Evolutionary conservation across 73 alveolate species (phyloP).

Genomic region (Paramecium sonneborni): DNA sequence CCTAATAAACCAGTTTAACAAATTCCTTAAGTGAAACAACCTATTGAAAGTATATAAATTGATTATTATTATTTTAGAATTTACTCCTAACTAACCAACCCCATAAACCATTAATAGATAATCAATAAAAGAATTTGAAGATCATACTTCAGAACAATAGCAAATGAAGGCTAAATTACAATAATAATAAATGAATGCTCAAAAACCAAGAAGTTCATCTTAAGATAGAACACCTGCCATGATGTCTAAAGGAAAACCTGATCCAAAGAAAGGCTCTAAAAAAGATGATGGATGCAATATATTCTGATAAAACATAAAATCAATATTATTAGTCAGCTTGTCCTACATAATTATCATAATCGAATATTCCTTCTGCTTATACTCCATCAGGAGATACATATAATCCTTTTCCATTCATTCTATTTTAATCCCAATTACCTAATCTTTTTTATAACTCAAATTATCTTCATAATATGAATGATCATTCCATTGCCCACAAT

Average conservation of each 20-base stretch:
- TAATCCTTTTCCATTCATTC: constrained; percentile 61
- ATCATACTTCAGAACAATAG: neutral
- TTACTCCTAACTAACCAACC: neutral
- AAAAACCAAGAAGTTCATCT: constrained; percentile 51
- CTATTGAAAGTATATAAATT: neutral
- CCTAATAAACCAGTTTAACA: neutral
- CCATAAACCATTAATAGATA: neutral
- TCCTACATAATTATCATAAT: constrained; percentile 62
- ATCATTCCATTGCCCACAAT: constrained; percentile 67
- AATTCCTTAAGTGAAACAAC: neutral
- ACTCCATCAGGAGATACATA: constrained; percentile 57
- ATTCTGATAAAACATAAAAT: constrained; percentile 32
- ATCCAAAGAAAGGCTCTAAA: neutral
- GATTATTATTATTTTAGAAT: neutral
- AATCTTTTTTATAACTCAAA: neutral
- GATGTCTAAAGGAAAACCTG: neutral
- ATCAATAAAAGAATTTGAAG: constrained; percentile 14
- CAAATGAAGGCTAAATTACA: neutral
- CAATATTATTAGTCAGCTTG: neutral
- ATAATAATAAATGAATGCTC: neutral
- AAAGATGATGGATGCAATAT: constrained; percentile 60
- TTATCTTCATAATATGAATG: constrained; percentile 41
- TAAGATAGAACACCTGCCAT: neutral
- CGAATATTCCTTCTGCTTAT: constrained; percentile 45
- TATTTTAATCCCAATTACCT: constrained; percentile 57